Evolutionary conservation across 2,329 filamentous ascomycete genomes (phyloP), one percentile per base, ranked within the genome.

Genomic region (Metarhizium sp.): DNA sequence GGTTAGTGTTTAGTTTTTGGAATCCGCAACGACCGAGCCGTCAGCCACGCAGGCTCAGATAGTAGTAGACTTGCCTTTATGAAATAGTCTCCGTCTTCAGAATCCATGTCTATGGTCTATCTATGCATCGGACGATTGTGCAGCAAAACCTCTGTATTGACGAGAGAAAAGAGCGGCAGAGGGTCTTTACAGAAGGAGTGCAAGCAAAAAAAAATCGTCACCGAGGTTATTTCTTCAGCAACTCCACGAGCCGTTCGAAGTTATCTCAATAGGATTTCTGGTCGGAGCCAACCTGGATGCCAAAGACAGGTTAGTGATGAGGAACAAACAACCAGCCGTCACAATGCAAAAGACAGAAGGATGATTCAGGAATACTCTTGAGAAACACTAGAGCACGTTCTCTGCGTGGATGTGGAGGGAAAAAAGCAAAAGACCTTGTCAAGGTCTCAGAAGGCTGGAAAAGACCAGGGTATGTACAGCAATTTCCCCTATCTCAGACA

Each of bases 31-130:
- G 16, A 20, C 18, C 6, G 7, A 13, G 25, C 13, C 8, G 25
- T 16, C 10, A 8, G 20, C 25, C 10, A 30, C 25, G n/a, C 20
- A 30, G 20, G 45, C 2, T 16, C n/a, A 4, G 45, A 29, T 45
- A 20, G n/a, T 48, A 16, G 25, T 18, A 30, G 47, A 51, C 75
- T 59, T 79, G 89, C 88, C 84, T 92, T 94, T 74, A 94, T 84
- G 75, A 94, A 95, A 74, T 88, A 75, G 78, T 90, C 85, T 72
- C 89, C 89, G 85, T 94, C 88, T 85, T 92, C 88, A 73, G 87
- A 90, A 77, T 90, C 86, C 87, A 91, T 94, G 64, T 73, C 42
- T 16, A 47, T 51, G 29, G 30, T 47, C 25, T 71, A 69, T 61
- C 47, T 60, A 58, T 50, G 55, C 67, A 69, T 70, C 52, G 52